These are phyloP conservation scores for Diplosphaera chodatii DNA, from an alignment of 139 green algal species.

Conservation along the genomic window DNA sequence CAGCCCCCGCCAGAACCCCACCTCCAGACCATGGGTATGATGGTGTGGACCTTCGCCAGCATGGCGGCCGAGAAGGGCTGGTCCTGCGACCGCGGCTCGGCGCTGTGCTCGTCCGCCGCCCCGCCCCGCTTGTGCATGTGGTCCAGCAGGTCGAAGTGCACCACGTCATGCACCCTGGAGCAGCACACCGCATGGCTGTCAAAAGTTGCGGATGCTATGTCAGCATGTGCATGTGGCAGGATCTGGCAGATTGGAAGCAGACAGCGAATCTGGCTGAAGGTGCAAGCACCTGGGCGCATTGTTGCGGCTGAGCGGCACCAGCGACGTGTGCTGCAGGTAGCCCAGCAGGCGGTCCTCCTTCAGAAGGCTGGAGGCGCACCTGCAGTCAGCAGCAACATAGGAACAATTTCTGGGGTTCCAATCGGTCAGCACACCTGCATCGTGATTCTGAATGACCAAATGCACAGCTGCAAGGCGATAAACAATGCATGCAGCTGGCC, in stretches of 20 bases:
- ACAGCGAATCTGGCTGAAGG: too few relatives aligned
- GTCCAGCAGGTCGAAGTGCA: not conserved
- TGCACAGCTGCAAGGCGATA: too few relatives aligned
- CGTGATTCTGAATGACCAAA: too few relatives aligned
- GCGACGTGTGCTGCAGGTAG: not conserved
- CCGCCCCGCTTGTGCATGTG: not conserved
- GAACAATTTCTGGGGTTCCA: too few relatives aligned
- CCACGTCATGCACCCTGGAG: not conserved
- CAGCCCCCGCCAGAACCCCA: not conserved
- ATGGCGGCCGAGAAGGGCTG: not conserved
- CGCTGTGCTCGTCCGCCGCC: not conserved
- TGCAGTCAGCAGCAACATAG: too few relatives aligned
- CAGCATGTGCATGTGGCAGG: too few relatives aligned
- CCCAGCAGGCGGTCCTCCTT: not conserved
- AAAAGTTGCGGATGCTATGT: too few relatives aligned
- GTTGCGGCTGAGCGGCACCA: not conserved
- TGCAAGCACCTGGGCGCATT: not conserved
- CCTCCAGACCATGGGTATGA: not conserved
- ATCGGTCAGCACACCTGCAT: too few relatives aligned
- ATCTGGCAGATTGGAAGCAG: too few relatives aligned
- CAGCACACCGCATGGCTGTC: too few relatives aligned
- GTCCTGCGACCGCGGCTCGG: not conserved
- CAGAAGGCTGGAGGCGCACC: not conserved
- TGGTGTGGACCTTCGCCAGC: not conserved
- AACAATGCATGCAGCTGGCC: too few relatives aligned